phyloP scores from a whole-genome alignment of 257 asterid genomes.

The Ajuga chamaepitys region DNA sequence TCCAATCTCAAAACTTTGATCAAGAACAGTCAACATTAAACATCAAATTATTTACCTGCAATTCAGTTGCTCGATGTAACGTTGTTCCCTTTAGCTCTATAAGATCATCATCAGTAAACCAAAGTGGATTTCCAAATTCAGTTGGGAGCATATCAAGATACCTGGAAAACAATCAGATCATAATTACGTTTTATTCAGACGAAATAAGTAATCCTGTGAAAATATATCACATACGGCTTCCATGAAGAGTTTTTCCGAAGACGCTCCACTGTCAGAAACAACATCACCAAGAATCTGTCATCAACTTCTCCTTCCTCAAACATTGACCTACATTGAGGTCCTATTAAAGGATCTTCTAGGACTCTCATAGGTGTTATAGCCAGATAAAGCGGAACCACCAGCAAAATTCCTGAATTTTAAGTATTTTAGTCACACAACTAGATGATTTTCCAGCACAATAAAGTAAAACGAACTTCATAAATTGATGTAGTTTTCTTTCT shows the following conservation, averaged over 20 bases:
- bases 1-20: background rate
- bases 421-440: background rate
- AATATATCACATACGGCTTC: conserved; percentile 66
- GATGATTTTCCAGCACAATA: background rate
- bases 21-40: background rate
- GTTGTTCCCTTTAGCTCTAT: conserved; percentile 83
- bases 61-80: conserved; percentile 64
- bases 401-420: conserved; percentile 39
- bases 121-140: conserved; percentile 75
- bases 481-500: background rate
- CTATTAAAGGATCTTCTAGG: conserved; percentile 75
- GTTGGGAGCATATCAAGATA: conserved; percentile 91
- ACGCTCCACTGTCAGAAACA: conserved; percentile 81
- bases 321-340: conserved; percentile 85
- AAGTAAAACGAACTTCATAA: conserved; percentile 1
- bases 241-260: conserved; percentile 66
- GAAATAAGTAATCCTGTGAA: background rate
- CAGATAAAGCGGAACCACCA: conserved; percentile 80
- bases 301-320: conserved; percentile 71
- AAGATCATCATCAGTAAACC: conserved; percentile 89
- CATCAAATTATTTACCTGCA: conserved; percentile 48
- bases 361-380: conserved; percentile 96
- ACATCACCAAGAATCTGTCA: conserved; percentile 72
- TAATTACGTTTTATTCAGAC: background rate
- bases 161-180: conserved; percentile 30